Evolutionary conservation across 2,329 filamentous ascomycete genomes (phyloP).

Genomic region (Colletotrichum sp.): DNA sequence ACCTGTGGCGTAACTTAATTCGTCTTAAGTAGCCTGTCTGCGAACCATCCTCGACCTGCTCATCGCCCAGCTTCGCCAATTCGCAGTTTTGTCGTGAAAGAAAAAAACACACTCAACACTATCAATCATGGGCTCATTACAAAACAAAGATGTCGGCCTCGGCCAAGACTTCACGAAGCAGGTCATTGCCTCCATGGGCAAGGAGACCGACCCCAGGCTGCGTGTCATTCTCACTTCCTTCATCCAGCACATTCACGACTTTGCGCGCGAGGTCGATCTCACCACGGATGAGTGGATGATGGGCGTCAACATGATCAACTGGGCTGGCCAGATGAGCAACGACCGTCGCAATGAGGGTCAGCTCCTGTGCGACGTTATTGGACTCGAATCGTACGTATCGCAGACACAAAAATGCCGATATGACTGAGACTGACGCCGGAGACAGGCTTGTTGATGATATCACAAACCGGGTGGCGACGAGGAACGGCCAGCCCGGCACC

Average conservation of each 20-base stretch:
- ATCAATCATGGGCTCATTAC: constrained; percentile 10
- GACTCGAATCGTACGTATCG: constrained; percentile 66
- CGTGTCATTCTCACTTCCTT: constrained; percentile 71
- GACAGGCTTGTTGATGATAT: constrained; percentile 77
- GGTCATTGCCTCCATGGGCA: constrained; percentile 77
- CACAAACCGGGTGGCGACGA: constrained; percentile 66
- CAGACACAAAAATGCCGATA: not conserved
- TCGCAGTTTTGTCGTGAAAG: not conserved
- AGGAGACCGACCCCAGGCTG: constrained; percentile 71
- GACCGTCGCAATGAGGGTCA: constrained; percentile 76
- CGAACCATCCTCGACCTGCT: not conserved
- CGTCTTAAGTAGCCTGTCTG: not conserved
- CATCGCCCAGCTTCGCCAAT: not conserved
- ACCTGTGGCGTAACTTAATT: not conserved
- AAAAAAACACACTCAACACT: not conserved
- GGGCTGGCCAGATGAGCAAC: constrained; percentile 72
- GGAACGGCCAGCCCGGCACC: constrained; percentile 56
- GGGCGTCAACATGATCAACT: constrained; percentile 64
- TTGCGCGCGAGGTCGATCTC: constrained; percentile 78
- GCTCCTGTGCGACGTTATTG: constrained; percentile 74
- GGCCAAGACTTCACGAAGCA: constrained; percentile 68
- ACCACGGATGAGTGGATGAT: constrained; percentile 82
- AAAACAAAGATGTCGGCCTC: constrained; percentile 22
- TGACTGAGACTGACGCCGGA: not conserved
- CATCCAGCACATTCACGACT: constrained; percentile 80